Conservation (phyloP, 345 rosid species). For the thale cress (Arabidopsis thaliana) region TAIR10.1 NC_003070.9:4916501-4917000, state of each 20-base stretch:
- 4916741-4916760: slow-evolving; percentile 98
- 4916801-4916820: slow-evolving; percentile 4
- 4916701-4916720: slow-evolving; percentile 81
- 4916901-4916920: slow-evolving; percentile 91
- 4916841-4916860: slow-evolving; percentile 2
- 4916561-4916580: neutral
- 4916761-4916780: slow-evolving; percentile 49
- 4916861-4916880: slow-evolving; percentile 70
- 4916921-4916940: slow-evolving; percentile 93
- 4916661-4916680: slow-evolving; percentile 88
- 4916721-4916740: slow-evolving; percentile 95
- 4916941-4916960: slow-evolving; percentile 95
- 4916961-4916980: slow-evolving; percentile 95
- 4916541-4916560: slow-evolving; percentile 70
- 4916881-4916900: slow-evolving; percentile 94
- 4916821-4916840: neutral
- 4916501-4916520: slow-evolving; percentile 92
- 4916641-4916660: slow-evolving; percentile 93
- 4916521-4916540: slow-evolving; percentile 99
- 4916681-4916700: slow-evolving; percentile 82
- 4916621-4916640: slow-evolving; percentile 70
- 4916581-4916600: slow-evolving; percentile 16
- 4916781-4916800: neutral
- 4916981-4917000: slow-evolving; percentile 94
- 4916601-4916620: slow-evolving; percentile 3